A percentile compares a stretch with the other conserved stretches of the same genome.
Evolutionary conservation across 495 filamentous ascomycete species (phyloP).

Genomic region (Penicillium egyptiacum): DNA sequence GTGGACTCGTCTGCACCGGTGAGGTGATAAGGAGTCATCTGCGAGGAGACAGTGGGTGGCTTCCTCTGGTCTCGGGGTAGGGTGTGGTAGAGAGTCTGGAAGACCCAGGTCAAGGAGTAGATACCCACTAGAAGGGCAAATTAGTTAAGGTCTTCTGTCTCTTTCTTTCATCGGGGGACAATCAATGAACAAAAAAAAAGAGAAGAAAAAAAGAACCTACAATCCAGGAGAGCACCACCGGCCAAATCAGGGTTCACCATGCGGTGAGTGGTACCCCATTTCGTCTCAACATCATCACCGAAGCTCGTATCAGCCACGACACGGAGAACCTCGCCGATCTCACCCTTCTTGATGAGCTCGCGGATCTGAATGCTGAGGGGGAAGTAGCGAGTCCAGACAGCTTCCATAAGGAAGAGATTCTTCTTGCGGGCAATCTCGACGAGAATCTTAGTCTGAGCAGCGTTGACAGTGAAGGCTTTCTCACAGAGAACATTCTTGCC

Average conservation of each 20-base stretch:
- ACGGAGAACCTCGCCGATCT: slow-evolving; percentile 74
- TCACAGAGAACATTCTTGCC: slow-evolving; percentile 92
- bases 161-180: not conserved
- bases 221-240: slow-evolving; percentile 78
- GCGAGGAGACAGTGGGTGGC: slow-evolving; percentile 55
- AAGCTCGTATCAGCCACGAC: slow-evolving; percentile 71
- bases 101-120: slow-evolving; percentile 90
- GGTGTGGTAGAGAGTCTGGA: slow-evolving; percentile 85
- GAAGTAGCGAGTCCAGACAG: slow-evolving; percentile 93
- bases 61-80: slow-evolving; percentile 57
- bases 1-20: slow-evolving; percentile 86
- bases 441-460: slow-evolving; percentile 72
- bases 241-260: slow-evolving; percentile 89
- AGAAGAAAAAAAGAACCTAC: too few relatives aligned
- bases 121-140: slow-evolving; percentile 65
- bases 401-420: slow-evolving; percentile 93
- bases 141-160: not conserved
- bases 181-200: not conserved
- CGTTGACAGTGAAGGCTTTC: slow-evolving; percentile 91
- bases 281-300: slow-evolving; percentile 50
- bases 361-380: slow-evolving; percentile 75
- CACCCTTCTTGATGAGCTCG: slow-evolving; percentile 64
- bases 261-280: slow-evolving; percentile 59
- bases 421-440: slow-evolving; percentile 72
- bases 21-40: slow-evolving; percentile 71